These are phyloP conservation scores for Podospora tetraspora DNA, from an alignment of 495 filamentous ascomycete genomes.

Conservation along the genomic window DNA sequence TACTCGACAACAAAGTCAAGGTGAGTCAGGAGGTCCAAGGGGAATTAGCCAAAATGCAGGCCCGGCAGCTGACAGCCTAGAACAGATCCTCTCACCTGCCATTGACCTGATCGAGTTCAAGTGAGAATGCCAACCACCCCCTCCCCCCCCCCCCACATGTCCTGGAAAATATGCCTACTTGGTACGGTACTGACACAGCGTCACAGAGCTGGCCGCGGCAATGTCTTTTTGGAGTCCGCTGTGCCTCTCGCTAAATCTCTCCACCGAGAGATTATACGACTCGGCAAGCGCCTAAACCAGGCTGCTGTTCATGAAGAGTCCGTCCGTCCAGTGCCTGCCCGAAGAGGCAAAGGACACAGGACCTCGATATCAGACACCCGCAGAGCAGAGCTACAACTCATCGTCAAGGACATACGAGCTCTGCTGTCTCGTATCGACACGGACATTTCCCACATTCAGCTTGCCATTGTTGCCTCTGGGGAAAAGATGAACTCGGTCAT, in stretches of 20 bases:
- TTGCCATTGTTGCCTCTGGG: constrained; percentile 94
- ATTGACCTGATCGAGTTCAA: constrained; percentile 94
- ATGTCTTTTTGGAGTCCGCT: constrained; percentile 86
- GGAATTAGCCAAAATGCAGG: not conserved
- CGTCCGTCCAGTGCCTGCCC: constrained; percentile 42
- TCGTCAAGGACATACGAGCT: constrained; percentile 70
- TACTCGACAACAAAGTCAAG: constrained; percentile 77
- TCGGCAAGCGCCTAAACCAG: constrained; percentile 69
- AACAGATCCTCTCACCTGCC: constrained; percentile 84
- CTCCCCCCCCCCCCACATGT: not conserved
- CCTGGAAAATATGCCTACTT: not conserved
- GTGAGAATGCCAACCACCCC: constrained; percentile 33
- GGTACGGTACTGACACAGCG: constrained; percentile 5
- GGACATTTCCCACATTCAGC: constrained; percentile 85
- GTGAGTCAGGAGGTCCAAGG: constrained; percentile 40
- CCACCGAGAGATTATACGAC: constrained; percentile 78
- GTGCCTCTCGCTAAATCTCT: constrained; percentile 79
- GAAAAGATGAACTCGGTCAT: constrained; percentile 74
- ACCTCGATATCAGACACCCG: constrained; percentile 25
- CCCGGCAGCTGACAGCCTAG: not conserved
- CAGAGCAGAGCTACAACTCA: constrained; percentile 58
- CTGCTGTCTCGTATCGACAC: constrained; percentile 81
- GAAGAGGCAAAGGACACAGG: constrained; percentile 31
- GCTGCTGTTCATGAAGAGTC: constrained; percentile 65
- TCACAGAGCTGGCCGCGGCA: constrained; percentile 79